Evolutionary conservation across 176 grass and related monocot species (phyloP), one percentile per base, ranked within the genome.

Genomic region (barley (Hordeum vulgare)): DNA sequence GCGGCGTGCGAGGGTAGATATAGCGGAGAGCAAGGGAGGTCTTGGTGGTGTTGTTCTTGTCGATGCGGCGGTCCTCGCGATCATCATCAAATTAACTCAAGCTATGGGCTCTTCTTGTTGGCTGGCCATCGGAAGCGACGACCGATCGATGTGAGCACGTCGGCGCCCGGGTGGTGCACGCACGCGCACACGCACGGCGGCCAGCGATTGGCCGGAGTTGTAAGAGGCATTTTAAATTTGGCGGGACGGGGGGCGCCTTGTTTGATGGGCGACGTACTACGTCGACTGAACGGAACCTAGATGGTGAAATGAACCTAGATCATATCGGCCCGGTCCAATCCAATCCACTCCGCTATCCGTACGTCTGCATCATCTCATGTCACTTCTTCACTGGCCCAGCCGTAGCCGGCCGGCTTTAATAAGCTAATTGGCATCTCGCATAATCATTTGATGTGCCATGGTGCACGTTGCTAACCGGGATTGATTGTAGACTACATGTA

Each of bases 71-170:
- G 41, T 83, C 24, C 76, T 84, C 61, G 87, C 7, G 60, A 74
- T 84, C 75, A 74, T 84, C 75, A 73, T 84, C 86, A 79, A 7
- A n/a, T n/a, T n/a, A n/a, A n/a, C n/a, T n/a, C n/a, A n/a, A 39
- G 6, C 37, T 11, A 20, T 10, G 18, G 4, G 2, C 6, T 1
- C 11, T 21, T 81, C 83, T 89, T 89, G 88, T 85, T 85, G 1
- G 7, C 21, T 74, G 2, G 23, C 24, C 62, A 65, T 85, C 17
- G 88, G 88, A 15, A 17, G 1, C 9, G 61, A 65, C 44, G 41
- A 45, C 13, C 6, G 37, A 71, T 13, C 11, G 17, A n/a, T n/a
- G 49, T 2, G 49, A 13, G 45, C 0, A 53, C 49, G 49, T 53
- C 49, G 49, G 49, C 49, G n/a, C n/a, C n/a, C n/a, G 53, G 51